phyloP scores from a whole-genome alignment of 768 basidiomycete genomes.

The Lactarius hengduanensis region DNA sequence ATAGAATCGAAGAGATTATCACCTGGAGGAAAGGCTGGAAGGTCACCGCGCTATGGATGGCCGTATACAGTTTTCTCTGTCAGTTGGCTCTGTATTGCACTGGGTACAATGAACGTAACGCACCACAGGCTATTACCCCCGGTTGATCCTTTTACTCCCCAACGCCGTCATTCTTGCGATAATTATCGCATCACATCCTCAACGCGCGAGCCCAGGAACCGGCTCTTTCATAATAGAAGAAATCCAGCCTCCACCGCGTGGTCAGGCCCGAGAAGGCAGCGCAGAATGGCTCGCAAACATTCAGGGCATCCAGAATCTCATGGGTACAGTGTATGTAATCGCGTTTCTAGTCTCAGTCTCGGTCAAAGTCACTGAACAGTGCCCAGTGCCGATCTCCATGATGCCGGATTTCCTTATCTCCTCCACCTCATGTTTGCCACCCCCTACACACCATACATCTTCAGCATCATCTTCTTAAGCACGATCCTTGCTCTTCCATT shows the following conservation, averaged over 20 bases:
- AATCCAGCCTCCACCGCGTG: slow-evolving; percentile 37
- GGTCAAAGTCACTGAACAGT: slow-evolving; percentile 1
- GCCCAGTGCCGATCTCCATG: slow-evolving; percentile 61
- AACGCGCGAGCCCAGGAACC: slow-evolving; percentile 22
- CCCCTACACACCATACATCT: slow-evolving; percentile 53
- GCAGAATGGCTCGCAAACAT: slow-evolving; percentile 85
- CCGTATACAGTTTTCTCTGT: slow-evolving; percentile 79
- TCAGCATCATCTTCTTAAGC: slow-evolving; percentile 47
- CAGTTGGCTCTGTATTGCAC: slow-evolving; percentile 33
- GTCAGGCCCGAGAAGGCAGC: slow-evolving; percentile 55
- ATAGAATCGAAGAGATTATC: slow-evolving; percentile 80
- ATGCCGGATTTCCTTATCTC: slow-evolving; percentile 50
- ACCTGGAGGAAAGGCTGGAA: slow-evolving; percentile 79
- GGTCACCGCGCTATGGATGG: slow-evolving; percentile 72
- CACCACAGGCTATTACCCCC: slow-evolving; percentile 69
- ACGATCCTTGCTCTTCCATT: slow-evolving; percentile 44
- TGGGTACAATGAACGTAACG: slow-evolving; percentile 6
- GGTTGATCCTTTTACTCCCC: slow-evolving; percentile 67
- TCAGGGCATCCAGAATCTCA: slow-evolving; percentile 88
- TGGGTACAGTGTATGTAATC: slow-evolving; percentile 72
- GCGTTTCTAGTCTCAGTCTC: neutral
- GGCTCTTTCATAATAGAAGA: slow-evolving; percentile 10
- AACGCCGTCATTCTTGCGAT: slow-evolving; percentile 59
- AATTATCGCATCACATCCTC: slow-evolving; percentile 66
- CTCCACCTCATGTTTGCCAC: slow-evolving; percentile 51